These are phyloP conservation scores for Mycena chlorophos DNA, from an alignment of 768 basidiomycete genomes.

Conservation along the genomic window DNA sequence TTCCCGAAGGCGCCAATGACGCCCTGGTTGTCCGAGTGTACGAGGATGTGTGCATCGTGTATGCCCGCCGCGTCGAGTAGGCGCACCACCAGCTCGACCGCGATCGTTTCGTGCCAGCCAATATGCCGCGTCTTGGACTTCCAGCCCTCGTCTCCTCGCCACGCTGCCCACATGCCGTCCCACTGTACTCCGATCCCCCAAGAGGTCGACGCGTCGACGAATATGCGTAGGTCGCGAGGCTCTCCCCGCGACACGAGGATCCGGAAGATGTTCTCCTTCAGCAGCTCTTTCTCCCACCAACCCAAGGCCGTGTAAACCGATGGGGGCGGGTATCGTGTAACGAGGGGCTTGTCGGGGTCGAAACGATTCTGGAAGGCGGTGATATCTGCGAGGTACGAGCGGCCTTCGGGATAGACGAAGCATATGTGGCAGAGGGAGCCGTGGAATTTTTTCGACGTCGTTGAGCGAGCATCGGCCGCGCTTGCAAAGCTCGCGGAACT, in stretches of 20 bases:
- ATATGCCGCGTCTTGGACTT: slow-evolving; percentile 23
- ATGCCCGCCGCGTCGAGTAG: slow-evolving; percentile 18
- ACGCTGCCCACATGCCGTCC: slow-evolving; percentile 14
- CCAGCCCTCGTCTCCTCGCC: slow-evolving; percentile 7
- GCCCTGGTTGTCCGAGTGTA: slow-evolving; percentile 37
- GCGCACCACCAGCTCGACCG: slow-evolving; percentile 24
- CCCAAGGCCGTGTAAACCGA: neutral
- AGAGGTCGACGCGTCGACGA: slow-evolving; percentile 19
- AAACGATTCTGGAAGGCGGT: neutral
- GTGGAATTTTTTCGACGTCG: slow-evolving; percentile 15
- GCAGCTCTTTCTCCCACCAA: neutral
- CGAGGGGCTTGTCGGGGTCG: neutral
- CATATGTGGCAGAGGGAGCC: slow-evolving; percentile 26
- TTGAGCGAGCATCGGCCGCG: neutral
- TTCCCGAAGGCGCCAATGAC: slow-evolving; percentile 34
- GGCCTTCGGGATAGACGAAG: slow-evolving; percentile 19
- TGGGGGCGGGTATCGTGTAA: neutral
- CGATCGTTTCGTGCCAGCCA: slow-evolving; percentile 29
- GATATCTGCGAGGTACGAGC: neutral
- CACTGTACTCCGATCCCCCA: slow-evolving; percentile 18
- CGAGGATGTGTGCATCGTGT: slow-evolving; percentile 20
- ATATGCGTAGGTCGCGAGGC: slow-evolving; percentile 9
- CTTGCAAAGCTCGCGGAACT: slow-evolving; percentile 13
- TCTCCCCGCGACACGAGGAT: neutral
- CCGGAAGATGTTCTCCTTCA: neutral